Evolutionary conservation across 1,139 yeast genomes (phyloP), one percentile per base, ranked within the genome.

Genomic region (Groenewaldozyma auringiensis): DNA sequence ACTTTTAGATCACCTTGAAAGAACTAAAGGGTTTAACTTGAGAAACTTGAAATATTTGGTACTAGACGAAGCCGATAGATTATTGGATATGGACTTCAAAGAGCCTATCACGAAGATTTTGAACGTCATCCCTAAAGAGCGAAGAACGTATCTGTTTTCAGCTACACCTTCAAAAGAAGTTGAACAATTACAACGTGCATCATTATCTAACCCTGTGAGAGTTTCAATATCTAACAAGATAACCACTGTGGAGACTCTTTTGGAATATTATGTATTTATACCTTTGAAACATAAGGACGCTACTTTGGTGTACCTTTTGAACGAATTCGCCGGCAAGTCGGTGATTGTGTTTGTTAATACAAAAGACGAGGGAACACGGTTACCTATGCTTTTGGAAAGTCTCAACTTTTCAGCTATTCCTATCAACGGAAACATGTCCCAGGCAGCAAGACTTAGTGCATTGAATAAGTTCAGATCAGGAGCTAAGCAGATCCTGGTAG

Each of bases 121-220:
- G 50, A 83, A 81, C 53, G 78, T 86, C 44, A 84, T 92, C 41
- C 98, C 98, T n/a, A 69, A 75, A 38, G 79, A 83, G 50, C 75
- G 98, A 64, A 82, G 82, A 22, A 92, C 98, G 0, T 88, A 83
- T 58, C 68, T 94, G 49, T 92, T 89, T 60, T 85, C 96, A 20
- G 99, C 99, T 13, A 92, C 99, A 2, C 87, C 94, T 82, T 89
- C 98, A 1, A 83, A 85, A 43, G 92, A 92, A 63, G 89, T 92
- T 56, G 97, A 89, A 60, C 89, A 88, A 64, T 72, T 92, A 55
- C 97, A 92, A 67, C 72, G 98, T 51, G 98, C 98, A 0, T 86
- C 96, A 29, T 74, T 92, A 52, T 71, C 78, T 16, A 81, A 85
- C 58, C 99, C 99, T 0, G 96, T 89, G 2, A 77, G 88, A 55